Conservation (phyloP, 345 rosid species). For the Acer campestre region DNA sequence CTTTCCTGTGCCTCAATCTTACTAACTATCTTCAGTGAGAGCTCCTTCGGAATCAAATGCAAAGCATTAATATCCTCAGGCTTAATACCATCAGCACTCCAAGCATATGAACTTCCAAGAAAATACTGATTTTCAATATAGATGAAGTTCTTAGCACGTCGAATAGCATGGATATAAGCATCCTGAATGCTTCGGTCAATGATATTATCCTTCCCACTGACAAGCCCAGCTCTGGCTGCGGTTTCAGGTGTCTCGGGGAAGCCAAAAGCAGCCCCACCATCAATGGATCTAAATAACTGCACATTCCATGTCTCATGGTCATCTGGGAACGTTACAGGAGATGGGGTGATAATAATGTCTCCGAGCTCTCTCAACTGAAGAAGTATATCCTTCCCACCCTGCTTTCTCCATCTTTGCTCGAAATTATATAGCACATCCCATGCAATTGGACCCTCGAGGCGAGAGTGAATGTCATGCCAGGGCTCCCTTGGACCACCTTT, state of each 20-base stretch:
- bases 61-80: conserved; percentile 85
- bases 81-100: conserved; percentile 85
- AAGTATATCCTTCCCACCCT: conserved; percentile 87
- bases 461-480: conserved; percentile 97
- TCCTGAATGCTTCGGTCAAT: conserved; percentile 98
- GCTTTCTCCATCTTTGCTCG: conserved; percentile 96
- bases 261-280: conserved; percentile 98
- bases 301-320: conserved; percentile 93
- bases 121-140: conserved; percentile 97
- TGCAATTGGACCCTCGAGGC: conserved; percentile 96
- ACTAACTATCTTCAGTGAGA: conserved; percentile 88
- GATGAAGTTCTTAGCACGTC: conserved; percentile 93
- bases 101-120: conserved; percentile 85
- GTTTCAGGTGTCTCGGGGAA: conserved; percentile 97
- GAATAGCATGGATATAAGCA: conserved; percentile 88
- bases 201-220: conserved; percentile 95
- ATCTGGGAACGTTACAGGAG: conserved; percentile 74
- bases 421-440: conserved; percentile 97
- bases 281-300: conserved; percentile 94
- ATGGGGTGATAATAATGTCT: conserved; percentile 77
- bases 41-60: conserved; percentile 94
- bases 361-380: conserved; percentile 80
- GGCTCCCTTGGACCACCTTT: conserved; percentile 99
- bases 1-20: conserved; percentile 88
- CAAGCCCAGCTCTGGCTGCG: conserved; percentile 91